Evolutionary conservation across 352 stramenopile species (phyloP), one percentile per base, ranked within the genome.

Genomic region (Phytophthora chlamydospora): DNA sequence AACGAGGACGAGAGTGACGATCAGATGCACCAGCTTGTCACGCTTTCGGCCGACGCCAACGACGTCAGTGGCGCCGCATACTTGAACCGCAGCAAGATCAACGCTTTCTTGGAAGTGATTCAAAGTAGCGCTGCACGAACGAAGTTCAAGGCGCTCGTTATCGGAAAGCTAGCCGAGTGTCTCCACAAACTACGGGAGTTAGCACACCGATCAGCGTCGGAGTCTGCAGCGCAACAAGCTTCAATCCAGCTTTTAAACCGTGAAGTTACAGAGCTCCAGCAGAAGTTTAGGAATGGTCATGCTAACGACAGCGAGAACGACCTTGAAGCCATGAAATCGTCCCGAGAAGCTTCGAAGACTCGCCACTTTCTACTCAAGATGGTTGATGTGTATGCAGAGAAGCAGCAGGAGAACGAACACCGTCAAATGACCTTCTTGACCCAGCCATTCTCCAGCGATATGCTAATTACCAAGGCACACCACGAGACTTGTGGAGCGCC

Each of bases 31-130:
- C 41, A 60, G 54, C 48, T 71, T 42, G 55, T 70, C 11, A 16
- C 45, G 49, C 38, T 89, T 21, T 55, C 55, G 19, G 67, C 70
- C 0, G 75, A 82, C 31, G 27, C 60, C 9, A 73, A 66, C 36
- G 79, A 89, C 42, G 9, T 19, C 0, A 85, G 71, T 47, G 79
- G 76, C 2, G 66, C 56, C 6, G 62, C 75, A 12, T 89, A 84
- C 41, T 66, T 89, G 32, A 86, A 85, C 58, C 79, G 79, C 13
- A 77, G 64, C 43, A 89, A 89, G 52, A 83, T 87, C 56, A 87
- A 87, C 19, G 62, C 68, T 19, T 89, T 87, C 50, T 63, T 89
- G 1, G 62, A 84, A 41, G 72, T 85, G 24, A 68, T 78, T 11
- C 79, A 89, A 61, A 66, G 75, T n/a, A 70, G 65, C 38, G 67